Evolutionary conservation across 164 flowering plant species (phyloP), one percentile per base, ranked within the genome.

Genomic region (Malania oleifera): DNA sequence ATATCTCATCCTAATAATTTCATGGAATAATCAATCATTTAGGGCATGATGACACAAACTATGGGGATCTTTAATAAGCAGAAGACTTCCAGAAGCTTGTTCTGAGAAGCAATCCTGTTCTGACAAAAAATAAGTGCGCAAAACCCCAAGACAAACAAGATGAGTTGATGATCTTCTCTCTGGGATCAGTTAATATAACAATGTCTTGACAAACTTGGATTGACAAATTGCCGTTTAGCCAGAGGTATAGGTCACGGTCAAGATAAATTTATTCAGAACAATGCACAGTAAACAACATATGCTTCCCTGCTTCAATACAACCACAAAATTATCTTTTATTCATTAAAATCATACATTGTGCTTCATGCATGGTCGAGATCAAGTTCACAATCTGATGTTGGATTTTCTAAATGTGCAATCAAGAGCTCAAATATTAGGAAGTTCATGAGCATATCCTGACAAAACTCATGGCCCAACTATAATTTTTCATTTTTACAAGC

Each of bases 101-200:
- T 10, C 28, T 9, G 19, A 12, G 2, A 19, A 23, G 51, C 15
- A 47, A 47, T 47, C 51, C 27, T 47, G 51, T 23, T 47, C 19
- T 23, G 5, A 47, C 15, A 57, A n/a, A 51, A 57, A 20, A 50
- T 23, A 59, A 40, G 9, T 57, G 20, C 17, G 39, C 19, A 55
- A 4, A 20, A n/a, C n/a, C n/a, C n/a, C 41, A 31, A 3, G 5
- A 18, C 1, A 47, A 47, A 0, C 11, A 47, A 10, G 27, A 7
- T 22, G 26, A 20, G 9, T 11, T 22, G 15, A 20, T n/a, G n/a
- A n/a, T n/a, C n/a, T n/a, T n/a, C n/a, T n/a, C n/a, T n/a, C n/a
- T n/a, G n/a, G n/a, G n/a, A n/a, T n/a, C n/a, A n/a, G n/a, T n/a
- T n/a, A n/a, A n/a, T n/a, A n/a, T n/a, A n/a, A n/a, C n/a, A n/a